Conservation (phyloP, 371 early-diverging fungal genomes). For the Mucor indicus region DNA sequence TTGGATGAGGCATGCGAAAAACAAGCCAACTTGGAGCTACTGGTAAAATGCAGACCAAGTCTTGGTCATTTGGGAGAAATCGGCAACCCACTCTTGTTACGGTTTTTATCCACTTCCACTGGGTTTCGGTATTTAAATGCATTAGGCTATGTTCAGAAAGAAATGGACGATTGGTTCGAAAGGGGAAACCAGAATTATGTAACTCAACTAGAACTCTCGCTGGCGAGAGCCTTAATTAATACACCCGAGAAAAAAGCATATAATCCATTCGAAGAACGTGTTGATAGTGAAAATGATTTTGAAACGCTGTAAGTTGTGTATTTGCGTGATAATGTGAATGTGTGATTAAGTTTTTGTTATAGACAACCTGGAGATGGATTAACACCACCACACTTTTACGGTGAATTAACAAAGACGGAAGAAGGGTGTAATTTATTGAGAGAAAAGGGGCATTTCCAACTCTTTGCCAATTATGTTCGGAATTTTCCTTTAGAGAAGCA, state of each 20-base stretch:
- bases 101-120: conserved; percentile 69
- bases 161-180: conserved; percentile 84
- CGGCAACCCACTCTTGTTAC: conserved; percentile 66
- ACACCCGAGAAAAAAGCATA: conserved; percentile 39
- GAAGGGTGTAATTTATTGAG: conserved; percentile 72
- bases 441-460: conserved; percentile 64
- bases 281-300: conserved; percentile 48
- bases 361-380: conserved; percentile 52
- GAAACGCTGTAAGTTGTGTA: conserved; percentile 35
- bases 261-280: conserved; percentile 49
- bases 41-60: conserved; percentile 69
- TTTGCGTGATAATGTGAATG: too few species aligned
- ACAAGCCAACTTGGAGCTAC: conserved; percentile 60
- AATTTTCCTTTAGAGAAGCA: conserved; percentile 46
- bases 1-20: conserved; percentile 75
- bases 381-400: conserved; percentile 79
- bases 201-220: conserved; percentile 70
- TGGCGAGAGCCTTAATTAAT: conserved; percentile 61
- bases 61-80: conserved; percentile 74
- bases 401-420: conserved; percentile 75
- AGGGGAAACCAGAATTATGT: conserved; percentile 78
- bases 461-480: conserved; percentile 63
- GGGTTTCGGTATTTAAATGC: conserved; percentile 73
- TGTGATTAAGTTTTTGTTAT: background rate
- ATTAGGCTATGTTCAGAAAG: conserved; percentile 71